Base-by-base conservation (phyloP, 352 stramenopile genomes). In the Phytophthora fragariae region DNA sequence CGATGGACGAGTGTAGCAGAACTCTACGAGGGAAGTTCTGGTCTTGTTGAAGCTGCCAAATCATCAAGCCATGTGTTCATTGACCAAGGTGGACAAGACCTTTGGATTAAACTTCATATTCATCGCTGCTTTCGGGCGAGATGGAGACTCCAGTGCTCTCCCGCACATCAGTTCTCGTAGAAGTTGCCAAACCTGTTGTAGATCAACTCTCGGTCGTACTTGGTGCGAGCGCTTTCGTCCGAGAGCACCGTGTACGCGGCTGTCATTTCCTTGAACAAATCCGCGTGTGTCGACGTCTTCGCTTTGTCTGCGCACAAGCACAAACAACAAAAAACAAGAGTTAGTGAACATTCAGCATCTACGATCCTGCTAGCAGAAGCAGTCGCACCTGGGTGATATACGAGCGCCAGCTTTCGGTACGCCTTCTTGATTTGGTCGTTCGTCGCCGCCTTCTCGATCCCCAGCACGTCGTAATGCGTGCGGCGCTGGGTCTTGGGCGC, bases 191-290 rank as follows among this genome's bases (percentile, higher is more conserved):
- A 89, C n/a, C 79, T 73, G 57, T 77, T 79, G 60, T 85, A 92
- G 27, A 89, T 73, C 37, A 93, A 66, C 70, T 95, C 83, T 27
- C 82, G 84, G 55, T 96, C 88, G 65, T 96, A 96, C 57, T 83
- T 88, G n/a, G 77, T 65, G 12, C 88, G 85, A 12, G 77, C 65
- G 3, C 58, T 58, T 9, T 73, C 58, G 59, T 97, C 90, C 8
- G 89, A 97, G 19, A 97, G 79, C 66, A 94, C 83, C 29, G 88
- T 92, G 70, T 97, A 96, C 24, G 90, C 90, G 7, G 89, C 88
- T 19, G 85, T 94, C 89, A 96, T 96, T 57, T 92, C 83, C 61
- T 97, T 97, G 62, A 97, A 97, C 61, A 94, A 66, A 0, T 95
- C 86, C 1, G 76, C 82, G 50, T 94, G 76, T 10, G 69, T 75